Conservation (phyloP, 2,329 filamentous ascomycete genomes). For the Massarina eburnea region DNA sequence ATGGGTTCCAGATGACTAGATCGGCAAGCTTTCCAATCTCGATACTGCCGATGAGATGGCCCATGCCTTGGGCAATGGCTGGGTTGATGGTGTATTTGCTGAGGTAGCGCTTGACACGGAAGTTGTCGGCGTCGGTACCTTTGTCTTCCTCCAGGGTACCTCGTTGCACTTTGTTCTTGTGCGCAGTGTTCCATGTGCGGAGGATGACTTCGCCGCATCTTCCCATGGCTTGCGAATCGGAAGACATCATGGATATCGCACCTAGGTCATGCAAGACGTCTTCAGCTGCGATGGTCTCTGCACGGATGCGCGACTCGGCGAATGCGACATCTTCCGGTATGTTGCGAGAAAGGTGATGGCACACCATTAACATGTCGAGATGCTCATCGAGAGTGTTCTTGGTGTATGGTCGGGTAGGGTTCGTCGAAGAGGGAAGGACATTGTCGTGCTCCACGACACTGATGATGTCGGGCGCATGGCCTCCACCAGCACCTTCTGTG, state of each 20-base stretch:
- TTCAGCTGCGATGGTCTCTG: conserved; percentile 94
- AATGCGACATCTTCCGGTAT: conserved; percentile 97
- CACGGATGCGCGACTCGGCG: conserved; percentile 89
- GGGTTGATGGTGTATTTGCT: conserved; percentile 98
- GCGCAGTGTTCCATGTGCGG: conserved; percentile 93
- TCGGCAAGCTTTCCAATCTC: conserved; percentile 91
- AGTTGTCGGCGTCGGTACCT: conserved; percentile 81
- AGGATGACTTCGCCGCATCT: conserved; percentile 91
- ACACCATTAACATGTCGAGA: conserved; percentile 98
- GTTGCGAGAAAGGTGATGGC: conserved; percentile 88
- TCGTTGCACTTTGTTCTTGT: conserved; percentile 92
- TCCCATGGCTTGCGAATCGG: conserved; percentile 95
- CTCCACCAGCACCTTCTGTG: conserved; percentile 91
- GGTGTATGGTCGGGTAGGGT: conserved; percentile 88
- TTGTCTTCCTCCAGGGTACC: conserved; percentile 76
- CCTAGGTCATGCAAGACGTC: conserved; percentile 94
- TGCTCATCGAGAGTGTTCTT: conserved; percentile 93
- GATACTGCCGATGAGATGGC: conserved; percentile 80
- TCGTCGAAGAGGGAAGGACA: conserved; percentile 87
- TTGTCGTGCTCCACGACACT: conserved; percentile 85
- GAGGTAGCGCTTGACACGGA: conserved; percentile 87
- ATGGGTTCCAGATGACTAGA: conserved; percentile 82
- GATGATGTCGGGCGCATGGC: conserved; percentile 95
- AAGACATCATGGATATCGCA: conserved; percentile 97
- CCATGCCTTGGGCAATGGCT: conserved; percentile 86